Evolutionary conservation across 129 eudicot genomes (phyloP), one percentile per base, ranked within the genome.

Genomic region (Gnaphalium uliginosum): DNA sequence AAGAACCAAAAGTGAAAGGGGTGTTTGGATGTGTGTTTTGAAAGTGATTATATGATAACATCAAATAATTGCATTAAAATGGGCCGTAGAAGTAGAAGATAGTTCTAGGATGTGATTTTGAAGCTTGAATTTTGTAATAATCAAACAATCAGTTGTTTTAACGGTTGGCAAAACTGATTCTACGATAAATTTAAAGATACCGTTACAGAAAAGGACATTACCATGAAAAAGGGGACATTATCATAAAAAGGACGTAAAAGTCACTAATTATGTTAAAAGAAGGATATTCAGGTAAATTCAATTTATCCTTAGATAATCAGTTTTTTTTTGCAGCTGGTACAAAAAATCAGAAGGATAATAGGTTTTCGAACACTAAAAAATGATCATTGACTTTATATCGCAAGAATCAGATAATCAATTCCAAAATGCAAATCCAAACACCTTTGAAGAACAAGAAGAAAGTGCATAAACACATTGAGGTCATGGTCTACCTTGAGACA

Each of bases 401-500:
- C 46, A 39, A 9, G 46, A 39, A 39, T 39, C 14, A 39, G 3
- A 8, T 39, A 39, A 39, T 39, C 46, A 9, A 3, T 39, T 39
- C 46, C 46, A 39, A 39, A 39, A 62, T 39, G 15, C 39, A 27
- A 26, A 62, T 29, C 39, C 22, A 25, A 14, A 26, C 21, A 26
- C 39, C 39, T 19, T 6, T 13, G 18, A 24, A 59, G 27, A 17
- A n/a, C 39, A 56, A 74, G 63, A 41, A 32, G 17, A 3, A 43
- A 72, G 70, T 23, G 60, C 61, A 72, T 33, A 46, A 74, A 48
- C 8, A 69, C 21, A 10, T n/a, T 19, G 78, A 71, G 33, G 46
- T 23, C 32, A 27, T 11, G 33, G 65, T 66, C 25, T 82, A 95
- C 99, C 97, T 95, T 89, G 66, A 95, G 87, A 83, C 99, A 95